A percentile compares a stretch with the other conserved stretches of the same genome.
Conservation (phyloP, 306 rosid species). For the Lupinus albus region DNA sequence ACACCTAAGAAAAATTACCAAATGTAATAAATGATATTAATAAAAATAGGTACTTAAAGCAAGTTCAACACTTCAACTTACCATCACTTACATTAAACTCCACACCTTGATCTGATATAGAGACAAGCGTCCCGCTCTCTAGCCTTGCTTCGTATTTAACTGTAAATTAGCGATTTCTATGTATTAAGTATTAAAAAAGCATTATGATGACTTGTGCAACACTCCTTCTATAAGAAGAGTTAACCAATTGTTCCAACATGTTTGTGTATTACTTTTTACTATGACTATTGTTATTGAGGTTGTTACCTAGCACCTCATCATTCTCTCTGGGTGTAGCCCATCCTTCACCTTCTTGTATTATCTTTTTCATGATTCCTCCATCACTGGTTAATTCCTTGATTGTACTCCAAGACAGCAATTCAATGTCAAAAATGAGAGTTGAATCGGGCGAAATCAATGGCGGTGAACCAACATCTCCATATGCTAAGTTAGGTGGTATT, state of each 20-base stretch:
- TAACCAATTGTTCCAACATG: not conserved
- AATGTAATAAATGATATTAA: not conserved
- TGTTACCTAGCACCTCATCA: constrained; percentile 63
- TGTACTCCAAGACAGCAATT: constrained; percentile 58
- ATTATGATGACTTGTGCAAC: not conserved
- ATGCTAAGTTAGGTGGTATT: constrained; percentile 65
- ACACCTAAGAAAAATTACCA: not conserved
- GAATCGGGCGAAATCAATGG: constrained; percentile 62
- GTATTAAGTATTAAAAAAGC: too few relatives aligned
- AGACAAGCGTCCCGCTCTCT: constrained; percentile 51
- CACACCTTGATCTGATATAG: constrained; percentile 46
- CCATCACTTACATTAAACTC: constrained; percentile 58
- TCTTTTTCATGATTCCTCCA: constrained; percentile 68
- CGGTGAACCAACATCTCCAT: constrained; percentile 61
- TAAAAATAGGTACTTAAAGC: not conserved
- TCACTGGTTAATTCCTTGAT: constrained; percentile 61
- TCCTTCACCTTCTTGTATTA: constrained; percentile 55
- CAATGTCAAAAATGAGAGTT: constrained; percentile 62
- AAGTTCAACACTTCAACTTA: constrained; percentile 38
- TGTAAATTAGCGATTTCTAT: constrained; percentile 21
- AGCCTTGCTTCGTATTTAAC: constrained; percentile 62
- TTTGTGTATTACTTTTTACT: too few relatives aligned
- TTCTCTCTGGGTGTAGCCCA: constrained; percentile 65
- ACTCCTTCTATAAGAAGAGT: not conserved
- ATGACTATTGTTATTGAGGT: not conserved